Conservation (phyloP, 2,329 filamentous ascomycete genomes). For the Cordyceps tenuipes region DNA sequence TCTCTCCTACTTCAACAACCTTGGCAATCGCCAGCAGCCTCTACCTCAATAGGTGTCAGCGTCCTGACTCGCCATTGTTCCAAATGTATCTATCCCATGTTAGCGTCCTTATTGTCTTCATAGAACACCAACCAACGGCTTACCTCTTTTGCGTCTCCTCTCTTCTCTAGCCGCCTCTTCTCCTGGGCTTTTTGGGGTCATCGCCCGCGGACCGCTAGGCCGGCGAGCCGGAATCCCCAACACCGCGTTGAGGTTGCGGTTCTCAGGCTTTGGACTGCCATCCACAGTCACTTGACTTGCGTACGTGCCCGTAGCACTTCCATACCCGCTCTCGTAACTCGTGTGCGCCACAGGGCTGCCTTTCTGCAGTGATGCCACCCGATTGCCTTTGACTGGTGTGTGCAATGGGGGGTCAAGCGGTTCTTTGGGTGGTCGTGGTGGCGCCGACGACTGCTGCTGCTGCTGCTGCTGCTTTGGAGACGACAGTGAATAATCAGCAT, state of each 20-base stretch:
- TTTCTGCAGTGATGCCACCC: constrained; percentile 44
- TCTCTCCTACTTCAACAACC: background rate
- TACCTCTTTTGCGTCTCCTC: constrained; percentile 50
- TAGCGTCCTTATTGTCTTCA: constrained; percentile 4
- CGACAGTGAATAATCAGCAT: constrained; percentile 36
- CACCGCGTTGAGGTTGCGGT: constrained; percentile 47
- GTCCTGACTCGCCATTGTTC: constrained; percentile 42
- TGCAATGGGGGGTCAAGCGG: constrained; percentile 38
- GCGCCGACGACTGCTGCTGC: constrained; percentile 29
- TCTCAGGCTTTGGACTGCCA: constrained; percentile 47
- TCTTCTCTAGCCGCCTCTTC: constrained; percentile 39
- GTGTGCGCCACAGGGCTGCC: constrained; percentile 49
- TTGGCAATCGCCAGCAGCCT: background rate
- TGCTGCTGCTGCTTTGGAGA: constrained; percentile 30
- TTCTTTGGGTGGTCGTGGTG: constrained; percentile 56
- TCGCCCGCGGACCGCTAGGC: constrained; percentile 51
- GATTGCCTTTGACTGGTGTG: constrained; percentile 38
- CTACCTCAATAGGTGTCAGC: constrained; percentile 42
- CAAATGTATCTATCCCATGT: constrained; percentile 41
- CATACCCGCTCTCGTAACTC: constrained; percentile 46
- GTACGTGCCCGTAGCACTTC: constrained; percentile 37
- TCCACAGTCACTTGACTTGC: constrained; percentile 41
- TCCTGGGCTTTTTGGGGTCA: constrained; percentile 48
- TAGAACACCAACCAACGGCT: constrained; percentile 14
- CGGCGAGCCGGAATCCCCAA: constrained; percentile 43